Conservation (phyloP, 768 basidiomycete genomes). For the Lactarius evosmus region DNA sequence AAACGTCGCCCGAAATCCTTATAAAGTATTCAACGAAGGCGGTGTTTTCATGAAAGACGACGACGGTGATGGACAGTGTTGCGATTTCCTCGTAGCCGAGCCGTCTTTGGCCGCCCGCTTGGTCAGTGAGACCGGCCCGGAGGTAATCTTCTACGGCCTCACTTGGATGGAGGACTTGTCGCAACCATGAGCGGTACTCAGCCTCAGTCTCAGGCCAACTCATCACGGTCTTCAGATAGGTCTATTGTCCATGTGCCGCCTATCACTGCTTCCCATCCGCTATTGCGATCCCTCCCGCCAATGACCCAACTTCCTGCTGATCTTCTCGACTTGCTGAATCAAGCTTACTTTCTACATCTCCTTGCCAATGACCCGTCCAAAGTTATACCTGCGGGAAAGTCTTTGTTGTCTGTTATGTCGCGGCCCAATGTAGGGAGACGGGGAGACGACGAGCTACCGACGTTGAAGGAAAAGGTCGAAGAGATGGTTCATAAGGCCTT, state of each 20-base stretch:
- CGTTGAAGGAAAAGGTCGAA: slow-evolving; percentile 48
- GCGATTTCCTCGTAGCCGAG: background rate
- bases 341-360: slow-evolving; percentile 63
- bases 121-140: slow-evolving; percentile 1
- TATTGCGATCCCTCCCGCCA: slow-evolving; percentile 27
- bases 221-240: background rate
- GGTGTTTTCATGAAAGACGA: slow-evolving; percentile 11
- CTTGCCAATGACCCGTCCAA: slow-evolving; percentile 58
- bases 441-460: slow-evolving; percentile 30
- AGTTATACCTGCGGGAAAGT: slow-evolving; percentile 70
- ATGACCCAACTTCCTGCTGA: slow-evolving; percentile 48
- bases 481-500: slow-evolving; percentile 59
- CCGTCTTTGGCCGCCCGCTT: background rate
- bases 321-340: slow-evolving; percentile 53
- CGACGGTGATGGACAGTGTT: background rate
- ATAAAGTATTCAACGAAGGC: background rate
- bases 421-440: slow-evolving; percentile 25
- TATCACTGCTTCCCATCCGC: slow-evolving; percentile 19
- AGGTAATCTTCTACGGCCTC: background rate
- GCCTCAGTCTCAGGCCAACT: background rate
- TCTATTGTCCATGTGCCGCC: slow-evolving; percentile 12
- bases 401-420: slow-evolving; percentile 61
- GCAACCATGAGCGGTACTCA: slow-evolving; percentile 2
- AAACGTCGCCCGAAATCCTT: background rate
- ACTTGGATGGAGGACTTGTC: background rate